Evolutionary conservation across 495 filamentous ascomycete species (phyloP), one percentile per base, ranked within the genome.

Genomic region (Clavariopsis aquatica): DNA sequence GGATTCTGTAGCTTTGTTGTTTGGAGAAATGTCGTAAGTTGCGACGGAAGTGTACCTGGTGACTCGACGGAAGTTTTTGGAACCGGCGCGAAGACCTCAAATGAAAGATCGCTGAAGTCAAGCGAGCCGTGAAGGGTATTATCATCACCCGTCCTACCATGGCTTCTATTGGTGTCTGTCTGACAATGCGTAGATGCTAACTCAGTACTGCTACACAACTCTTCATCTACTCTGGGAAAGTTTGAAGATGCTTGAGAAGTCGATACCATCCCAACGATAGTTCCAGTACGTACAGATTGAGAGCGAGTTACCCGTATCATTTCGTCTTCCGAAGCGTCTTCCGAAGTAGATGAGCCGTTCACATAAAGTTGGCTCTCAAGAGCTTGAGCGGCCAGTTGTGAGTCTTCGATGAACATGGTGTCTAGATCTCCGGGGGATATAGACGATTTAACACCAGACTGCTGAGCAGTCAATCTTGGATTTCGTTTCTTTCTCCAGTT

Each of bases 351-450:
- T 24, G 64, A 70, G 2, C 17, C 19, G 27, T 56, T 20, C 24
- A 64, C 60, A 6, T 23, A 34, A 2, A 77, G 41, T 31, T 76
- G 72, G 29, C 71, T 76, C 24, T 76, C 63, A 12, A 77, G 34
- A 8, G 64, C 71, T 41, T 68, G 49, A 45, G 60, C 67, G 12
- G 72, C 74, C 19, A 72, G 43, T 56, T 75, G 74, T 2, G 75
- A 70, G 34, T 74, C 73, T 15, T 76, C 74, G 49, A 65, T 61
- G 62, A 69, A 64, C 8, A 20, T 23, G 9, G 28, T 41, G 12
- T 57, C 45, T n/a, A 15, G 46, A 23, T 56, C 26, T 26, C n/a
- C 31, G 45, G 31, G 43, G 23, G 28, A 53, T 3, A 7, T 43
- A 46, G 56, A 29, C 1, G 36, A 31, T 22, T 13, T 57, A 34